phyloP scores from a whole-genome alignment of 2,329 filamentous ascomycete genomes.

The Verticillium tricorpus region DNA sequence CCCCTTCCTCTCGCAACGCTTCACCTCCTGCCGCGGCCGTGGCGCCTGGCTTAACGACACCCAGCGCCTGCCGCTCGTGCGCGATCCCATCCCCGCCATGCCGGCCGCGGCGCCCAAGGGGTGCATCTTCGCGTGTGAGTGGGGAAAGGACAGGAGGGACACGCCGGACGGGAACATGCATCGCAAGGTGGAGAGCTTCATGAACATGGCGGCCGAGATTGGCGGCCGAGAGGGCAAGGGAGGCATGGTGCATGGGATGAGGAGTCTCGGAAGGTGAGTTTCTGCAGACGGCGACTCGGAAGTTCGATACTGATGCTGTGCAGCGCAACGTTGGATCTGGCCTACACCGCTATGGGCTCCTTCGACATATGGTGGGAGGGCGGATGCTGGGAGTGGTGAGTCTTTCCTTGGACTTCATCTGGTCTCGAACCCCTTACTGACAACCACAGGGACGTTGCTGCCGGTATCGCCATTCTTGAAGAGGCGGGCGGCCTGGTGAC shows the following conservation, averaged over 20 bases:
- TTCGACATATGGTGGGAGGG: slow-evolving; percentile 84
- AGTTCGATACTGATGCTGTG: not conserved
- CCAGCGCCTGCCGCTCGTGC: slow-evolving; percentile 58
- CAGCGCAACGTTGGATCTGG: slow-evolving; percentile 69
- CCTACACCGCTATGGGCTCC: slow-evolving; percentile 69
- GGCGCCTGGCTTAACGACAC: slow-evolving; percentile 68
- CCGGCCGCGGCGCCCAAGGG: slow-evolving; percentile 60
- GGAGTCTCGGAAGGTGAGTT: slow-evolving; percentile 57
- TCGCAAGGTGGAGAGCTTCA: slow-evolving; percentile 68
- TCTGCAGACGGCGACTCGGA: not conserved
- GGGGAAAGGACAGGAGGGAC: slow-evolving; percentile 73
- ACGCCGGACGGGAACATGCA: slow-evolving; percentile 61
- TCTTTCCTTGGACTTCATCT: not conserved
- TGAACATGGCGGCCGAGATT: slow-evolving; percentile 68
- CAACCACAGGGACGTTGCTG: slow-evolving; percentile 61
- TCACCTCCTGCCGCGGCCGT: slow-evolving; percentile 60
- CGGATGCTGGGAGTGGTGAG: slow-evolving; percentile 74
- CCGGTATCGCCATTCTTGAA: slow-evolving; percentile 66
- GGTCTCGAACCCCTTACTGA: not conserved
- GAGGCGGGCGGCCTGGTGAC: slow-evolving; percentile 73
- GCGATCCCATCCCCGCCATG: slow-evolving; percentile 57
- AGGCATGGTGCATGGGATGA: slow-evolving; percentile 74
- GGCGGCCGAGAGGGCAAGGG: slow-evolving; percentile 60
- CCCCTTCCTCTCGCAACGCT: slow-evolving; percentile 64
- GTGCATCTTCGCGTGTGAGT: slow-evolving; percentile 72